Evolutionary conservation across 495 filamentous ascomycete species (phyloP).

Genomic region (Parachaetomium inaequale): DNA sequence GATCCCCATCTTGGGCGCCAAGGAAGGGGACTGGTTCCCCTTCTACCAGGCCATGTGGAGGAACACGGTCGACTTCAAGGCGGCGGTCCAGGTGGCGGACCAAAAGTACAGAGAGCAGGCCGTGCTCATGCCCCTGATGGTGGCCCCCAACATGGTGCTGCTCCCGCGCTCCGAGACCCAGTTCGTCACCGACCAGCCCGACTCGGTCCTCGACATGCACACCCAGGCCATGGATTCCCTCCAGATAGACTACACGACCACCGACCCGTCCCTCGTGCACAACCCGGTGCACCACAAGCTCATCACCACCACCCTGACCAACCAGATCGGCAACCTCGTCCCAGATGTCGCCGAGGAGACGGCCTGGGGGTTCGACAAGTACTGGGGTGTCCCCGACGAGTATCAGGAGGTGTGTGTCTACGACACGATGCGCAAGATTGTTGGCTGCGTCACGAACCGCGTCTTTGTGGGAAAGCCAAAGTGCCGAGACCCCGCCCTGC

Average conservation of each 20-base stretch:
- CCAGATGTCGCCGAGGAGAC: constrained; percentile 45
- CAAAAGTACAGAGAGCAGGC: constrained; percentile 25
- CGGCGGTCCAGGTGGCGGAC: constrained; percentile 28
- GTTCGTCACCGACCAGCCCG: constrained; percentile 47
- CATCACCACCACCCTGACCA: constrained; percentile 39
- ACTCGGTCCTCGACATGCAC: constrained; percentile 35
- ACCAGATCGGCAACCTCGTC: constrained; percentile 39
- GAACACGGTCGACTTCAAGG: constrained; percentile 35
- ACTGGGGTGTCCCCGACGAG: constrained; percentile 35
- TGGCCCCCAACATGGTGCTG: constrained; percentile 31
- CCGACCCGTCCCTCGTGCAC: constrained; percentile 33
- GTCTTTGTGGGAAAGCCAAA: constrained; percentile 35
- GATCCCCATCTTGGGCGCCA: constrained; percentile 36
- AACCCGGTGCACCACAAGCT: constrained; percentile 35
- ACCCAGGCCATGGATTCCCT: constrained; percentile 32
- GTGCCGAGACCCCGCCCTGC: constrained; percentile 37
- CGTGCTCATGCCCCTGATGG: constrained; percentile 29
- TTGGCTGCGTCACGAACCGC: constrained; percentile 37
- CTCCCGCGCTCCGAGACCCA: constrained; percentile 40
- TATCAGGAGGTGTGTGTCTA: constrained; percentile 40
- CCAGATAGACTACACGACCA: constrained; percentile 38
- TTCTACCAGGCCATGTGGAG: constrained; percentile 33
- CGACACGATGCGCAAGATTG: constrained; percentile 32
- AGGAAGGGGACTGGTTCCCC: constrained; percentile 38
- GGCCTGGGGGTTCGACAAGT: constrained; percentile 27